These are phyloP conservation scores for Phytophthora boehmeriae DNA, from an alignment of 352 stramenopile species.

Conservation along the genomic window DNA sequence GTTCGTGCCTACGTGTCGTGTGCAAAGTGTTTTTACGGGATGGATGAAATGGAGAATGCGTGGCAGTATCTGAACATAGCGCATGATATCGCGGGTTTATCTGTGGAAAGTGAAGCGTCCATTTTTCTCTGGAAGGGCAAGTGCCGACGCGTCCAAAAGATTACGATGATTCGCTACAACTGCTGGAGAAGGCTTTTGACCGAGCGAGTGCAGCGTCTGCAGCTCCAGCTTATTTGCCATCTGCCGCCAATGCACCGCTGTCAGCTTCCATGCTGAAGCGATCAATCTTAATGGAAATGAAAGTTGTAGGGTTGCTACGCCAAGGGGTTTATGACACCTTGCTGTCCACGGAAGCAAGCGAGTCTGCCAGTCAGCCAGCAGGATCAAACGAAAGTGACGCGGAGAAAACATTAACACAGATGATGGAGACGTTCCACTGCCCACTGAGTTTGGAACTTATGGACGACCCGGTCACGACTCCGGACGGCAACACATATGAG, in stretches of 20 bases:
- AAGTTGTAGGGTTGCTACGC: conserved; percentile 53
- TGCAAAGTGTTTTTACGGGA: conserved; percentile 68
- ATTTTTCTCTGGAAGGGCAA: conserved; percentile 70
- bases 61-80: conserved; percentile 49
- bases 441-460: conserved; percentile 80
- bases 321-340: conserved; percentile 56
- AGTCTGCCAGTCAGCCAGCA: not conserved
- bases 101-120: conserved; percentile 48
- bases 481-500: conserved; percentile 78
- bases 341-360: conserved; percentile 31
- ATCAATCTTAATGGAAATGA: conserved; percentile 72
- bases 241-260: conserved; percentile 25
- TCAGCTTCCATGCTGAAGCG: conserved; percentile 43
- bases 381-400: conserved; percentile 17
- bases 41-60: conserved; percentile 55
- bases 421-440: conserved; percentile 77
- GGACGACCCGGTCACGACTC: conserved; percentile 75
- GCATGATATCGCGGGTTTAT: conserved; percentile 38
- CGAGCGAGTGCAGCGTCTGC: conserved; percentile 45
- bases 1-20: conserved; percentile 55
- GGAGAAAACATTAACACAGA: conserved; percentile 61
- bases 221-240: conserved; percentile 34
- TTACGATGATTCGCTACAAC: conserved; percentile 51
- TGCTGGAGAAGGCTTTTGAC: conserved; percentile 63
- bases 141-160: conserved; percentile 60